Evolutionary conservation across 2,329 filamentous ascomycete species (phyloP), one percentile per base, ranked within the genome.

Genomic region (Colletotrichum brevisporum): DNA sequence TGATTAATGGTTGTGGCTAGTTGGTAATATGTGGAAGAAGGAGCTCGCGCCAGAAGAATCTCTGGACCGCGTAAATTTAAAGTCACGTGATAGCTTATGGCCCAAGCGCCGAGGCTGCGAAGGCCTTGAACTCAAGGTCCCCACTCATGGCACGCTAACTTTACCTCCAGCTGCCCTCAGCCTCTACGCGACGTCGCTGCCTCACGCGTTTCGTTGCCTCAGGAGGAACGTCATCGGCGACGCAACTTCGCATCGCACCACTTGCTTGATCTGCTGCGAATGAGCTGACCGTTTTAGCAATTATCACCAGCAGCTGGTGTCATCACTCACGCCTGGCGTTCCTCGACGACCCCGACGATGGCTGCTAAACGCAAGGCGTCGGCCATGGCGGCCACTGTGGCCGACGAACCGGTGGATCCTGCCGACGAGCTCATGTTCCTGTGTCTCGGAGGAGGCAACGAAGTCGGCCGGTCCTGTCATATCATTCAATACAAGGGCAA

Each of bases 401-500:
- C 69, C 4, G 94, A 98, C 67, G 94, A 98, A 76, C 94, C 94
- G 1, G 92, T 97, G 67, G 95, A 98, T 76, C 94, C 96, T 5
- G 90, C 94, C 1, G 96, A 99, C 78, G 94, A 98, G 84, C 89
- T 99, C 67, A 93, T 94, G 83, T 99, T 99, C 77, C 88, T 97
- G 63, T 97, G 94, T 76, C 85, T 99, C 45, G 96, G 96, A 71
- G 96, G 96, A 71, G 96, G 96, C 74, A 98, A 98, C 80, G 96
- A 99, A 82, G 96, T 99, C 71, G 96, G 96, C 62, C 89, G 96
- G 73, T 98, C 96, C 73, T 98, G 96, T 81, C 96, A 99, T 79
- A 97, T 99, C 75, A 91, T 99, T 69, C 94, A 98, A 78, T 99
- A 99, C 88, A 99, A 98, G 83, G 96, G 96, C 71, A 99, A 99